Percentiles rank a stretch among this genome's conserved stretches.
Evolutionary conservation across 2,329 filamentous ascomycete genomes (phyloP).

Genomic region (Orbilia javanica): DNA sequence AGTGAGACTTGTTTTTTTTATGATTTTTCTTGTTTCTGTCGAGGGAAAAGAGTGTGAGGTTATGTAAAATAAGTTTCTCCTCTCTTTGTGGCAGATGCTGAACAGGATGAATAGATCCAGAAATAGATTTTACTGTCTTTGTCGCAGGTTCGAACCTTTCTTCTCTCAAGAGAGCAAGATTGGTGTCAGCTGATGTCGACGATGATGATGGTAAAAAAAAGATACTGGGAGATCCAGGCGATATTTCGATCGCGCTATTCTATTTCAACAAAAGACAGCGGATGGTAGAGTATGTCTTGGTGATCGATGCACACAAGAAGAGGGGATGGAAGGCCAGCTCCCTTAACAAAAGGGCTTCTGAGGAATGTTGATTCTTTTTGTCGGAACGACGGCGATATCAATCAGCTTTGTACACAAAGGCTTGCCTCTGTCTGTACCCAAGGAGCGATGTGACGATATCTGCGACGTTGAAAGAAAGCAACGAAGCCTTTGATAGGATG

Average conservation of each 20-base stretch:
- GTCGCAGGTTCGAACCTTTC: slow-evolving; percentile 50
- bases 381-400: slow-evolving; percentile 53
- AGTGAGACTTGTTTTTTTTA: slow-evolving; percentile 4
- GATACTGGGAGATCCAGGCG: slow-evolving; percentile 41
- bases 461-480: slow-evolving; percentile 59
- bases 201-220: slow-evolving; percentile 1
- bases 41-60: slow-evolving; percentile 53
- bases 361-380: slow-evolving; percentile 53
- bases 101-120: slow-evolving; percentile 39
- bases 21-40: not conserved
- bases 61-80: slow-evolving; percentile 49
- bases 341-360: slow-evolving; percentile 59
- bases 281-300: not conserved
- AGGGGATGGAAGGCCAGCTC: slow-evolving; percentile 57
- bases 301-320: slow-evolving; percentile 31
- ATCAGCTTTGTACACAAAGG: slow-evolving; percentile 58
- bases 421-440: slow-evolving; percentile 52
- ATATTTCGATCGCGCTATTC: slow-evolving; percentile 49
- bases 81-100: slow-evolving; percentile 56
- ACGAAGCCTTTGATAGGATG: slow-evolving; percentile 59
- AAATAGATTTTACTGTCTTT: slow-evolving; percentile 54
- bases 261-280: slow-evolving; percentile 41
- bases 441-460: slow-evolving; percentile 51
- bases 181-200: slow-evolving; percentile 52
- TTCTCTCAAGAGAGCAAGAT: slow-evolving; percentile 37